phyloP scores from a whole-genome alignment of 352 stramenopile genomes.

The Phytopythium mirpurense region DNA sequence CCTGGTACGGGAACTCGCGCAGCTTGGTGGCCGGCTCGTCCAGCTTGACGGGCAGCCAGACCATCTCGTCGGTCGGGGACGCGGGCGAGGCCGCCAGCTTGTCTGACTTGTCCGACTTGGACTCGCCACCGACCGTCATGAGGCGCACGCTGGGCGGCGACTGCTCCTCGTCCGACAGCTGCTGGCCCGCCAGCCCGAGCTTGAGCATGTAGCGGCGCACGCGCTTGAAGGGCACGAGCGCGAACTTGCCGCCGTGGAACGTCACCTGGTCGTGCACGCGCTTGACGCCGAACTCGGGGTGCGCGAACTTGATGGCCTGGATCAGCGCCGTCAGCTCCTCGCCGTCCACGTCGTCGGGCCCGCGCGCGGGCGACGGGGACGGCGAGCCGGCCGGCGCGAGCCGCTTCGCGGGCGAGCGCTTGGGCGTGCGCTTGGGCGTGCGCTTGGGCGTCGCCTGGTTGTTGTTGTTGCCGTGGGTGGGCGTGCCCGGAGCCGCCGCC shows the following conservation, averaged over 20 bases:
- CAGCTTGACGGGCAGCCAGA: slow-evolving; percentile 80
- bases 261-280: slow-evolving; percentile 73
- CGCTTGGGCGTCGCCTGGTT: slow-evolving; percentile 5
- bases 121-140: slow-evolving; percentile 79
- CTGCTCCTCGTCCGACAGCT: slow-evolving; percentile 20
- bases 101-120: slow-evolving; percentile 49
- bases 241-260: slow-evolving; percentile 75
- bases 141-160: slow-evolving; percentile 49
- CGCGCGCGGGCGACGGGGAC: slow-evolving; percentile 20
- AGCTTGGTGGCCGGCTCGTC: slow-evolving; percentile 78
- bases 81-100: slow-evolving; percentile 7
- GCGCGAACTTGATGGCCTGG: slow-evolving; percentile 85
- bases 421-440: slow-evolving; percentile 6
- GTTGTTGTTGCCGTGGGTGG: slow-evolving; percentile 1
- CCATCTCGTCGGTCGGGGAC: slow-evolving; percentile 28
- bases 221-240: slow-evolving; percentile 66
- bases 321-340: slow-evolving; percentile 83
- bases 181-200: slow-evolving; percentile 42
- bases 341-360: slow-evolving; percentile 39
- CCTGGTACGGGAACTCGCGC: slow-evolving; percentile 74
- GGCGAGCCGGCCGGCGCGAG: slow-evolving; percentile 15
- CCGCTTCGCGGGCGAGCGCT: slow-evolving; percentile 2
- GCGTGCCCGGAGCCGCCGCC: neutral
- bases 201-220: slow-evolving; percentile 87
- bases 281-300: slow-evolving; percentile 79